Evolutionary conservation across 352 stramenopile species (phyloP), one percentile per base, ranked within the genome.

Genomic region (Phytophthora sojae): DNA sequence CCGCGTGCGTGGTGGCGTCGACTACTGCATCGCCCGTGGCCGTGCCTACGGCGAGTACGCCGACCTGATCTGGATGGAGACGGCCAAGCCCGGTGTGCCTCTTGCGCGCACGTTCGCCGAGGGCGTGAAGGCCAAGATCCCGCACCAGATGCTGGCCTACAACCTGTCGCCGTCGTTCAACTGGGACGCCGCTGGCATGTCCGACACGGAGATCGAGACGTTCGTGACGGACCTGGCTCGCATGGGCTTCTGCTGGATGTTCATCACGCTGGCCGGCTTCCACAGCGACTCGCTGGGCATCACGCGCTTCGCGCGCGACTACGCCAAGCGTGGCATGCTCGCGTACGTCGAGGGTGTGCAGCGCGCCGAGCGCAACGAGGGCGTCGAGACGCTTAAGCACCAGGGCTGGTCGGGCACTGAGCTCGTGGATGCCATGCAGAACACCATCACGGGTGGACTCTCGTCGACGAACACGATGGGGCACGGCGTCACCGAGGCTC

Each of bases 61-160:
- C 25, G 98, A 99, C 75, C 81, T 99, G 57, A 98, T 99, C 75
- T 99, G 98, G 98, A 99, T 99, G 96, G 98, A 99, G 81, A 99
- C 97, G 15, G 90, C 86, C 35, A 93, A 96, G 61, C 97, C 98
- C n/a, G 92, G 91, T 59, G 90, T 99, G 64, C 81, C 85, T n/a
- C 94, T 99, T 73, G 96, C 97, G 12, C 89, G 89, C 59, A 92
- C 92, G 47, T 99, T 99, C 66, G 95, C 94, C 17, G 82, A 98
- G 19, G 96, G 95, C 50, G 91, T 99, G 19, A 97, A 98, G 70
- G 76, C 88, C 17, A 89, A 92, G 47, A 76, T 95, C 37, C 97
- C 97, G 12, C 87, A 99, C 78, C 94, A 99, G 76, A 99, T 99
- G 96, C 90, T 99, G 66, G 96, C 97, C 57, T 99, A 99, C 91